These are phyloP conservation scores for Mariannaea sp. DNA, from an alignment of 2,329 filamentous ascomycete genomes.

Conservation along the genomic window DNA sequence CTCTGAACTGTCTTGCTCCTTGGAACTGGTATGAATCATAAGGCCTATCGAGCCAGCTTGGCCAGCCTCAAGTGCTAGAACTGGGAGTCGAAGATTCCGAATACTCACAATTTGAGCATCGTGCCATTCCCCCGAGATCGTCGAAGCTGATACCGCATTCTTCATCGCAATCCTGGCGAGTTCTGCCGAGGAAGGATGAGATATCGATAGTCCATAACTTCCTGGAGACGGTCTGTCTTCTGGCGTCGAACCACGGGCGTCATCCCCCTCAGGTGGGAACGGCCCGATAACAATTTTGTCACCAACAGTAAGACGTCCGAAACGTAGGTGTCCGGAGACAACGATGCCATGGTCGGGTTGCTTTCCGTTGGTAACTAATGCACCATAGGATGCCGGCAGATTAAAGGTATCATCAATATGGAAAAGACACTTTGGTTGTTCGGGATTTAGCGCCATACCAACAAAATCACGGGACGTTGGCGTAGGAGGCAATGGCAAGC, in stretches of 20 bases:
- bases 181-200: conserved; percentile 59
- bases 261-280: conserved; percentile 64
- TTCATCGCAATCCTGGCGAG: conserved; percentile 57
- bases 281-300: conserved; percentile 81
- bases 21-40: conserved; percentile 53
- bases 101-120: conserved; percentile 81
- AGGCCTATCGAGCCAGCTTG: conserved; percentile 92
- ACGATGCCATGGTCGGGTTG: conserved; percentile 65
- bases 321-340: conserved; percentile 82
- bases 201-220: conserved; percentile 55
- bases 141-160: conserved; percentile 57
- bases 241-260: conserved; percentile 44
- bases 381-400: conserved; percentile 64
- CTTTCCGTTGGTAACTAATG: conserved; percentile 23
- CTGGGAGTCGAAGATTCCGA: conserved; percentile 83
- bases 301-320: conserved; percentile 76
- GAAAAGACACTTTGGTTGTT: conserved; percentile 71
- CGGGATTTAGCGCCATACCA: conserved; percentile 60
- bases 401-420: conserved; percentile 91
- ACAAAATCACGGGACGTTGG: conserved; percentile 60
- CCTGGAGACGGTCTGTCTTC: conserved; percentile 54
- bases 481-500: conserved; percentile 69
- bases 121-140: conserved; percentile 74
- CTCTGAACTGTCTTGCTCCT: conserved; percentile 24
- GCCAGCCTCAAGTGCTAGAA: conserved; percentile 73